Conservation (phyloP, 176 grass and related monocot genomes). For the Rhynchospora pubera region DNA sequence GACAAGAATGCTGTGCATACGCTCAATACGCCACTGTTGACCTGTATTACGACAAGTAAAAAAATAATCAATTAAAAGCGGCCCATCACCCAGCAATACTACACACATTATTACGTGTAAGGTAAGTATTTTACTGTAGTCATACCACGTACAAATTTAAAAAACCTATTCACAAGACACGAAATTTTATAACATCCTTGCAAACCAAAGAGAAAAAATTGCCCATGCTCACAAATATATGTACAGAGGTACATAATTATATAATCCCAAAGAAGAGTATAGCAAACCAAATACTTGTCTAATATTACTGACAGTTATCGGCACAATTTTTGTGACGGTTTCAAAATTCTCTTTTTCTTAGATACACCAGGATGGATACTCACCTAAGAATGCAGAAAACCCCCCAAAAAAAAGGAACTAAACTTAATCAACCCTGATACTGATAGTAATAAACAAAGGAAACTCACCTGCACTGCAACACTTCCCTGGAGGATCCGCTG, state of each 20-base stretch:
- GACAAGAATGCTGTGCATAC: slow-evolving; percentile 98
- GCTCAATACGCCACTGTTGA: slow-evolving; percentile 94
- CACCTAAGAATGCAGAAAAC: not conserved
- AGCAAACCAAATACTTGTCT: not conserved
- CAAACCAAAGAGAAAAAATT: not conserved
- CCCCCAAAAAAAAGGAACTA: too few relatives aligned
- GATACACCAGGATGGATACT: not conserved
- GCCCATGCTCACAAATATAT: not conserved
- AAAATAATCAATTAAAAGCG: not conserved
- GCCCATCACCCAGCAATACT: not conserved
- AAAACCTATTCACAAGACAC: not conserved
- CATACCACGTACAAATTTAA: not conserved
- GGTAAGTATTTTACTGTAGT: not conserved
- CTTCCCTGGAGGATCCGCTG: slow-evolving; percentile 98
- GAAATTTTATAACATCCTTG: not conserved
- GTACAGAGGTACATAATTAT: not conserved
- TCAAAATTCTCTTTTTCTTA: not conserved
- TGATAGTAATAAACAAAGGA: not conserved
- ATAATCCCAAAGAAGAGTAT: not conserved
- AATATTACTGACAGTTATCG: not conserved
- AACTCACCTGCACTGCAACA: slow-evolving; percentile 90
- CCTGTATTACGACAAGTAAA: slow-evolving; percentile 38
- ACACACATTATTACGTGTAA: not conserved
- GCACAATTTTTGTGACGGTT: not conserved
- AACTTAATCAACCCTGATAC: not conserved